Evolutionary conservation across 2,329 filamentous ascomycete genomes (phyloP).

Genomic region (Neonectria faginata): DNA sequence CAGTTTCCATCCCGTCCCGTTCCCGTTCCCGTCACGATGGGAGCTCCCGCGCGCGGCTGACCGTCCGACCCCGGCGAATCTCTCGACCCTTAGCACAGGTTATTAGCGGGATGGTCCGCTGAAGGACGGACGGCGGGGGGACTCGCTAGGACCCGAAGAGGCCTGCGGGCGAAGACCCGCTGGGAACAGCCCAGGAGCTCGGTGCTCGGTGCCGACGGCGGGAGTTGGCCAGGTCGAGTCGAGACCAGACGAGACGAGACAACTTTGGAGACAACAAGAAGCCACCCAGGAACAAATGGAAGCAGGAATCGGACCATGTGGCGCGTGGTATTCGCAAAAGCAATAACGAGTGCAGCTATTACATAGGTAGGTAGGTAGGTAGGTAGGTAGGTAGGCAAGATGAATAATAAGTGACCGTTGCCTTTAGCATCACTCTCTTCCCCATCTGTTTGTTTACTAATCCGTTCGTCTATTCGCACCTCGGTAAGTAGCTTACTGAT

Average conservation of each 20-base stretch:
- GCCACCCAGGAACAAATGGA: conserved; percentile 4
- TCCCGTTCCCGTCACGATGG: too few species aligned
- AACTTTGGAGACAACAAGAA: conserved; percentile 23
- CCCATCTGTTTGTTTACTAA: not conserved
- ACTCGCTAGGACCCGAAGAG: not conserved
- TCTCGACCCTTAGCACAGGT: not conserved
- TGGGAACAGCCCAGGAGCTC: not conserved
- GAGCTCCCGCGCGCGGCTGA: not conserved
- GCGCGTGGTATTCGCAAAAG: not conserved
- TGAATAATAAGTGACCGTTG: not conserved
- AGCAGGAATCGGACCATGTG: conserved; percentile 12
- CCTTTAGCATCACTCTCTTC: not conserved
- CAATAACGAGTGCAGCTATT: not conserved
- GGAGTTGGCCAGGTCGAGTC: not conserved
- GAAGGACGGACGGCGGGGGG: not conserved
- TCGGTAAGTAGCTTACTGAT: not conserved
- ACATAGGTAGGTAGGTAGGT: too few species aligned
- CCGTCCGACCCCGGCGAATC: not conserved
- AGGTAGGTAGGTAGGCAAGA: not conserved
- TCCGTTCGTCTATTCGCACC: not conserved
- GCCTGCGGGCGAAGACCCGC: not conserved
- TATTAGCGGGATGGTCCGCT: not conserved
- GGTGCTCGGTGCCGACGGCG: not conserved
- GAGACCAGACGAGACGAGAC: conserved; percentile 16
- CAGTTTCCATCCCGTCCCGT: not conserved